phyloP scores from a whole-genome alignment of 1,139 yeast genomes.

The Pichia norvegensis region DNA sequence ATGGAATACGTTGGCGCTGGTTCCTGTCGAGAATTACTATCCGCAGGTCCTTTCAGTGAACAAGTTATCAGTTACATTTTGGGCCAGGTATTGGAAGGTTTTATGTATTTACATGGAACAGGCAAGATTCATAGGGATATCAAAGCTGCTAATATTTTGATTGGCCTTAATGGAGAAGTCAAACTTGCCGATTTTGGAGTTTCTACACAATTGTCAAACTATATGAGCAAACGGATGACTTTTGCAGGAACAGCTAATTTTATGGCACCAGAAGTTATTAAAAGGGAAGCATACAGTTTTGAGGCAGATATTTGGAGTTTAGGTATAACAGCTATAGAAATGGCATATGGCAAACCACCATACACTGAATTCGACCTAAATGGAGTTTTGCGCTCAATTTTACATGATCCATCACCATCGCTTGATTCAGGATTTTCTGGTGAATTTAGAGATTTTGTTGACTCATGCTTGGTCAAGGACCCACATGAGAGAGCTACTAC shows the following conservation, averaged over 20 bases:
- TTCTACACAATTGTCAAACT: conserved; percentile 77
- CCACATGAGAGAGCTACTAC: conserved; percentile 40
- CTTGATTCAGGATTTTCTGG: conserved; percentile 35
- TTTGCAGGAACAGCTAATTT: conserved; percentile 98
- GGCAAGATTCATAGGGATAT: conserved; percentile 84
- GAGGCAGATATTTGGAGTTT: conserved; percentile 95
- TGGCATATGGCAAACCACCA: conserved; percentile 82
- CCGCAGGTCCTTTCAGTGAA: conserved; percentile 58
- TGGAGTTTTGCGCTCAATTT: conserved; percentile 62
- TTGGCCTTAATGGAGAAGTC: conserved; percentile 66
- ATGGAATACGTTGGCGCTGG: conserved; percentile 88
- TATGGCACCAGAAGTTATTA: conserved; percentile 97
- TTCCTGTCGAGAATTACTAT: conserved; percentile 58
- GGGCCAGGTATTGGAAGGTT: conserved; percentile 56
- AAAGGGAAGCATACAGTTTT: conserved; percentile 79
- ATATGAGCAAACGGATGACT: conserved; percentile 70
- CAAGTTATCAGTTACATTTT: conserved; percentile 48
- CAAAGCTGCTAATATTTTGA: conserved; percentile 73
- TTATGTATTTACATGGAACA: conserved; percentile 62
- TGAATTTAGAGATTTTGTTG: conserved; percentile 40
- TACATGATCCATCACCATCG: conserved; percentile 44
- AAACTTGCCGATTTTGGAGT: conserved; percentile 96
- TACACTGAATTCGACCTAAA: conserved; percentile 66
- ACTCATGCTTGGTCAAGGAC: conserved; percentile 39
- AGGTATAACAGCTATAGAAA: conserved; percentile 83